Evolutionary conservation across 805 yeast species (phyloP), one percentile per base, ranked within the genome.

Genomic region (Saccharomycopsis babjevae): DNA sequence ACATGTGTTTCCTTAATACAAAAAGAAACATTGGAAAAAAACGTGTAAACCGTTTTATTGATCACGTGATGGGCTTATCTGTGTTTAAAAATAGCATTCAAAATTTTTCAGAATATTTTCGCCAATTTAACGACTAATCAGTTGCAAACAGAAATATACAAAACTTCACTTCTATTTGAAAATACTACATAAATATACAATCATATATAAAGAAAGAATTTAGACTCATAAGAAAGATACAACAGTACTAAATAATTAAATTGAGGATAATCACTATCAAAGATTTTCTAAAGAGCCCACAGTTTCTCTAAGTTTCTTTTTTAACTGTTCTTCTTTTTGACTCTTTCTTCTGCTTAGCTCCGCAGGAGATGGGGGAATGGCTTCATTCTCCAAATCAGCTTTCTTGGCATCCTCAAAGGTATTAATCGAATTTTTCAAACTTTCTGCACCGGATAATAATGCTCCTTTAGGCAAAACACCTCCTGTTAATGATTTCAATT

Each of bases 381-480:
- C 86, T 76, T 93, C 99, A 71, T 93, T 94, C 46, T 77, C 79
- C 67, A 86, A 71, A 75, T 93, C 99, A 4, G 89, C 89, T 61
- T 74, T 77, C 66, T 85, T 81, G 2, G 97, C 98, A 58, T 88
- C 94, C 67, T 88, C 92, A 70, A 93, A 93, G 6, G 88, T 78
- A 32, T 77, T 72, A 42, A 93, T 80, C 5, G 88, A 83, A 58
- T 79, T 79, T 65, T 83, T 81, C 66, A 93, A 80, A 39, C 93
- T 94, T 65, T 89, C 91, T 18, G 86, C 73, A 5, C 97, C 97
- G 66, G 89, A 84, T 68, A 90, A 77, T 59, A 93, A 77, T 5
- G 96, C 83, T 25, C 97, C 97, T 68, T 86, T 84, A 13, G 98
- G 98, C 65, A 93, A 76, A 11, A 76, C 77, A n/a, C 94, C 93